These are phyloP conservation scores for Phaeotremella skinneri DNA, from an alignment of 768 basidiomycete species.

Conservation along the genomic window DNA sequence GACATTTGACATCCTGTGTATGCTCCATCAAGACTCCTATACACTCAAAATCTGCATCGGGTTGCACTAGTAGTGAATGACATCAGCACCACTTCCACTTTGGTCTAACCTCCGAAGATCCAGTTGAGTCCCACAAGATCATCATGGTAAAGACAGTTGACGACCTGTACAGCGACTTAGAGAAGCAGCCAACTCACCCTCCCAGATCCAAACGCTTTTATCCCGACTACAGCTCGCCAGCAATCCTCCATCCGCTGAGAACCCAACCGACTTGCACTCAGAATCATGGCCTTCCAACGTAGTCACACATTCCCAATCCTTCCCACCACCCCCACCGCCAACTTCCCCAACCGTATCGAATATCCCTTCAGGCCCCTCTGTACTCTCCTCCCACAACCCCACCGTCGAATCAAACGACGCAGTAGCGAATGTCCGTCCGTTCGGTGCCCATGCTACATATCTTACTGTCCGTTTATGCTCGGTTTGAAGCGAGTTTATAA, in stretches of 20 bases:
- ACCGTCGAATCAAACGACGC: conserved; percentile 93
- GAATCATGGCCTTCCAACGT: conserved; percentile 90
- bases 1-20: conserved; percentile 89
- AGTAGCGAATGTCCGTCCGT: conserved; percentile 79
- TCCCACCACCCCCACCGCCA: conserved; percentile 60
- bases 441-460: conserved; percentile 81
- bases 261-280: conserved; percentile 90
- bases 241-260: conserved; percentile 69
- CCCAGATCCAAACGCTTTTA: conserved; percentile 99
- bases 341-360: conserved; percentile 57
- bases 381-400: conserved; percentile 79
- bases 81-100: neutral
- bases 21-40: conserved; percentile 96
- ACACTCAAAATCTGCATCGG: conserved; percentile 91
- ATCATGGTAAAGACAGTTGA: neutral
- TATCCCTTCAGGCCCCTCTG: conserved; percentile 36
- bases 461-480: conserved; percentile 87
- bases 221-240: conserved; percentile 94
- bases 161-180: neutral
- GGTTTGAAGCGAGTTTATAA: conserved; percentile 68
- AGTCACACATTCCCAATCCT: conserved; percentile 86
- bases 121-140: neutral
- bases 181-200: conserved; percentile 60
- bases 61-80: conserved; percentile 61
- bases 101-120: no score